These are phyloP conservation scores for Ricinus communis DNA, from an alignment of 345 rosid species.

Conservation along the genomic window DNA sequence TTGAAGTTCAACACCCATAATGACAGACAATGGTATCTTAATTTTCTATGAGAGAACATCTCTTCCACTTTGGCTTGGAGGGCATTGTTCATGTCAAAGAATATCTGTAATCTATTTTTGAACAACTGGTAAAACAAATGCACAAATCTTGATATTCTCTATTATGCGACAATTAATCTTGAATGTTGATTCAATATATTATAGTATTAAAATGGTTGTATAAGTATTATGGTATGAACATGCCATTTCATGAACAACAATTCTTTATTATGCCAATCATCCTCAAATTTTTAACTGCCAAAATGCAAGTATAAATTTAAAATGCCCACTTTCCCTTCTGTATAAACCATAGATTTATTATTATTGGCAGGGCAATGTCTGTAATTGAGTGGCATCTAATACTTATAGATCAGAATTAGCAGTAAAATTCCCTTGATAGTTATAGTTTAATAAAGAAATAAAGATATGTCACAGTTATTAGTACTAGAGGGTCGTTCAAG, in stretches of 20 bases:
- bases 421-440: neutral
- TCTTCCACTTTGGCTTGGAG: too few relatives aligned
- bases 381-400: neutral
- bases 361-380: too few relatives aligned
- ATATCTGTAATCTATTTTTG: neutral
- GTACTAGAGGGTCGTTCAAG: too few relatives aligned
- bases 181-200: neutral
- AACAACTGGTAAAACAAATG: neutral
- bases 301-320: neutral
- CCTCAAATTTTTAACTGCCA: neutral
- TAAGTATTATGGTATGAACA: slow-evolving; percentile 7
- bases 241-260: too few relatives aligned
- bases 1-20: neutral
- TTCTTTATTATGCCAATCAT: neutral
- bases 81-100: too few relatives aligned
- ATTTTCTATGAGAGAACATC: too few relatives aligned
- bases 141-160: neutral
- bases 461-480: too few relatives aligned
- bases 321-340: too few relatives aligned
- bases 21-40: neutral
- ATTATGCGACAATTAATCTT: neutral
- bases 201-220: neutral
- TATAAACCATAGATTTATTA: too few relatives aligned
- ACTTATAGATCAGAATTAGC: neutral
- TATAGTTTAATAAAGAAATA: neutral